Conservation (phyloP, 805 yeast species). For the Nakazawaea wickerhamii region DNA sequence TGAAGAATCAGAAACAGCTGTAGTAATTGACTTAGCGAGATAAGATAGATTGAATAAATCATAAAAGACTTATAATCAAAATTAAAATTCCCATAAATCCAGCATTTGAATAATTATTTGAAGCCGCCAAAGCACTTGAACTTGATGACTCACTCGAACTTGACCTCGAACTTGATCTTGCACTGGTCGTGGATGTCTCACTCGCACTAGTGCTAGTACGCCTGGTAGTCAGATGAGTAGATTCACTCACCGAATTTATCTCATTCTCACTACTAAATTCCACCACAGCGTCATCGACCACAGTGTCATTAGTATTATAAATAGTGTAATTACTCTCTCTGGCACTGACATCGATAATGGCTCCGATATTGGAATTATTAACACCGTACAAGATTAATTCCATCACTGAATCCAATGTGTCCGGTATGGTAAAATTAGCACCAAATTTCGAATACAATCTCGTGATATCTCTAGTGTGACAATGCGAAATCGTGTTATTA, state of each 20-base stretch:
- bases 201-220: too few relatives aligned
- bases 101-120: too few relatives aligned
- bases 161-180: too few relatives aligned
- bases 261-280: conserved; percentile 29
- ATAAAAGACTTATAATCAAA: too few relatives aligned
- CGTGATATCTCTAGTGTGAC: conserved; percentile 34
- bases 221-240: too few relatives aligned
- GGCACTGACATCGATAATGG: conserved; percentile 33
- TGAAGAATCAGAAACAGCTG: too few relatives aligned
- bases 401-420: conserved; percentile 38
- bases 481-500: conserved; percentile 27
- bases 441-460: conserved; percentile 35
- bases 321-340: conserved; percentile 37
- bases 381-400: conserved; percentile 44
- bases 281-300: conserved; percentile 31
- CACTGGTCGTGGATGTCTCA: too few relatives aligned
- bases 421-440: conserved; percentile 43
- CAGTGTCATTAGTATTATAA: conserved; percentile 28
- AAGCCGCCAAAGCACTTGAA: too few relatives aligned
- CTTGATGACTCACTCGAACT: too few relatives aligned
- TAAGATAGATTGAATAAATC: too few relatives aligned
- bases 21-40: too few relatives aligned
- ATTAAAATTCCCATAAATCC: too few relatives aligned
- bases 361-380: conserved; percentile 38
- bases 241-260: conserved; percentile 25